Evolutionary conservation across 768 basidiomycete genomes (phyloP).

Genomic region (Pleurotus ostreatus): DNA sequence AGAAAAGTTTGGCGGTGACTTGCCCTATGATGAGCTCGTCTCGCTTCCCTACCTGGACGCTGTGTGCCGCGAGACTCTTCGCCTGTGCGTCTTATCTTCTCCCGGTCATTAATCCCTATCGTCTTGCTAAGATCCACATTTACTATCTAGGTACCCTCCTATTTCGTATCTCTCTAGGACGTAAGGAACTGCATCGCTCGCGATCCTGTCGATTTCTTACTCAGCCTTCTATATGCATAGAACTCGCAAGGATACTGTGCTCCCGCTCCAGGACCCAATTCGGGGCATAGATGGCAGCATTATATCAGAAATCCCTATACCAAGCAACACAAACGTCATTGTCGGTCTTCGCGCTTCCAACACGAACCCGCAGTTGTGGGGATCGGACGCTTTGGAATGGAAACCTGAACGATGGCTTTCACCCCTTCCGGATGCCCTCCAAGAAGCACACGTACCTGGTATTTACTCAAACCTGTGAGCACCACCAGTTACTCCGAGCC

Average conservation of each 20-base stretch:
- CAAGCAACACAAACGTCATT: slow-evolving; percentile 22
- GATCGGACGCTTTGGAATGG: slow-evolving; percentile 38
- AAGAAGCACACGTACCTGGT: slow-evolving; percentile 27
- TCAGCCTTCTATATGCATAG: slow-evolving; percentile 11
- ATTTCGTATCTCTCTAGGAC: slow-evolving; percentile 17
- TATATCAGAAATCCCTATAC: slow-evolving; percentile 19
- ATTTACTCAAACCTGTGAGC: slow-evolving; percentile 32
- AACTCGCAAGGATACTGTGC: slow-evolving; percentile 21
- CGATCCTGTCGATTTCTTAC: not conserved
- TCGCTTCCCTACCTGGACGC: slow-evolving; percentile 36
- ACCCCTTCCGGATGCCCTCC: slow-evolving; percentile 29
- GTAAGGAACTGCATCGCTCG: slow-evolving; percentile 14
- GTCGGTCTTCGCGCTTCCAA: slow-evolving; percentile 30
- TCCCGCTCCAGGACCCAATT: slow-evolving; percentile 32
- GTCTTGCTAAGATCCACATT: not conserved
- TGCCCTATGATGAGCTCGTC: slow-evolving; percentile 33
- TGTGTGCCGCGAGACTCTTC: slow-evolving; percentile 34
- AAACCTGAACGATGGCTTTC: slow-evolving; percentile 43
- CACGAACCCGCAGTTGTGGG: slow-evolving; percentile 33
- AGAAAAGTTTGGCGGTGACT: slow-evolving; percentile 15
- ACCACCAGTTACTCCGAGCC: no score
- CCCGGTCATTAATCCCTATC: not conserved
- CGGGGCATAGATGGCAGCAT: slow-evolving; percentile 22
- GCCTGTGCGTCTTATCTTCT: slow-evolving; percentile 23
- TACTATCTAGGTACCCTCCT: slow-evolving; percentile 19